Evolutionary conservation across 768 basidiomycete genomes (phyloP).

Genomic region (Roridomyces roridus): DNA sequence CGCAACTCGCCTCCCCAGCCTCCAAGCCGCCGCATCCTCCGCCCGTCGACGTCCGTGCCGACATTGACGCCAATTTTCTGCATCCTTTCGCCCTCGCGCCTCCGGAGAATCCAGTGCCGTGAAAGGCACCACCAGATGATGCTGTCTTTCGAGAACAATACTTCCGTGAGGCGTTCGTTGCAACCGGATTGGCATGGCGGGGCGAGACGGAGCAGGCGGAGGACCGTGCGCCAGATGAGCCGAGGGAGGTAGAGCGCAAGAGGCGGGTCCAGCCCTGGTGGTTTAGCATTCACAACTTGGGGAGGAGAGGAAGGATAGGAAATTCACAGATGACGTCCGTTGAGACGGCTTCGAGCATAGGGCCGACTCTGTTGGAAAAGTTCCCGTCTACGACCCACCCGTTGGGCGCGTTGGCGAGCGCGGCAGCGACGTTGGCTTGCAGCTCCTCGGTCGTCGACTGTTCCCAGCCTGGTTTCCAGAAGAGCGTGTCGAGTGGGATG

Average conservation of each 20-base stretch:
- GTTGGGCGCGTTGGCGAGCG: constrained; percentile 33
- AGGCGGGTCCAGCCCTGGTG: constrained; percentile 76
- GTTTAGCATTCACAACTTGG: neutral
- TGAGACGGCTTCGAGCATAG: constrained; percentile 40
- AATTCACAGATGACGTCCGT: constrained; percentile 64
- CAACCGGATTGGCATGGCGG: constrained; percentile 58
- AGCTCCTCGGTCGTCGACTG: constrained; percentile 27
- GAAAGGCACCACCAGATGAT: constrained; percentile 59
- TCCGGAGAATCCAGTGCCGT: constrained; percentile 43
- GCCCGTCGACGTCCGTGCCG: constrained; percentile 34
- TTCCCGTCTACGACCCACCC: constrained; percentile 66
- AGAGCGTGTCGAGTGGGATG: constrained; percentile 42
- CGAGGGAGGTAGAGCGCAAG: constrained; percentile 66
- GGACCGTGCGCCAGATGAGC: constrained; percentile 57
- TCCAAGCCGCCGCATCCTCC: constrained; percentile 55
- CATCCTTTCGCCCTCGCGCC: constrained; percentile 34
- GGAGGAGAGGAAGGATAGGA: neutral
- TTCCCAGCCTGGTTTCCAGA: constrained; percentile 46
- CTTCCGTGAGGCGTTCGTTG: constrained; percentile 42
- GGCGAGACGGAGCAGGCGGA: constrained; percentile 43
- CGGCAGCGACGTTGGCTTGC: constrained; percentile 31
- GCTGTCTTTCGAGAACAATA: constrained; percentile 55
- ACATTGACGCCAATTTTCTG: constrained; percentile 35
- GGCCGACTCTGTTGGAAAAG: constrained; percentile 38
- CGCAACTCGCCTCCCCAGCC: constrained; percentile 54